Base-by-base conservation (phyloP, 2,329 filamentous ascomycete genomes). In the Aquanectria penicillioides region DNA sequence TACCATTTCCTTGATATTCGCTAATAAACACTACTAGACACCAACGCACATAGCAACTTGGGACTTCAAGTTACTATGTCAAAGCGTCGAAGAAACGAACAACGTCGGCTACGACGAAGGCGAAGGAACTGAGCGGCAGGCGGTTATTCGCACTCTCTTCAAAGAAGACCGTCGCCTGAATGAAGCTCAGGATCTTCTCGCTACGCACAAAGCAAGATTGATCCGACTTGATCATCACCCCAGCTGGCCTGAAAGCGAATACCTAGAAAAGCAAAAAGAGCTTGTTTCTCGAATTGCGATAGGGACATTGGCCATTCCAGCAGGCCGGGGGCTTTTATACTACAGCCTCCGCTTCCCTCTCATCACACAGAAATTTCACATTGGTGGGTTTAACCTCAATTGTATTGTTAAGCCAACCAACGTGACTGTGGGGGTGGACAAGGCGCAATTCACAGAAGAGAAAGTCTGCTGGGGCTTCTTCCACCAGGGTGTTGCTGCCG, bases 381-480 rank as follows among this genome's bases (percentile, higher is more conserved):
- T 97, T 38, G 86, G 91, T 44, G 94, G 94, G 1, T 99, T 99
- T 78, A 97, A 94, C 63, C 83, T 97, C 29, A 93, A 92, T 50
- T 97, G 94, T 71, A 82, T 95, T 8, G 94, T 99, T 81, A 95
- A 93, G 71, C 95, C 96, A 3, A 89, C 91, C 61, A 95, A 96
- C 63, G 93, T 93, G 29, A 96, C 92, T 2, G 91, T 99, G 25
- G 94, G 92, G n/a, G 93, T 95, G 6, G 95, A 99, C 71, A 93
- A 94, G 69, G 83, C 85, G 6, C 82, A 90, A 3, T 97, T 97
- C 70, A 94, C 92, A 0, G 95, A 99, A 77, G 95, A 99, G 69
- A 98, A 97, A 75, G 93, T 97, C 34, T 94, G 93, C 71, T 99
- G 95, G 95, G 94, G 94, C 1, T 99, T 97, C 77, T 99, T 99